Percentiles rank a stretch among this genome's conserved stretches.
phyloP scores from a whole-genome alignment of 2,329 filamentous ascomycete genomes.

The Ramularia endophylla region DNA sequence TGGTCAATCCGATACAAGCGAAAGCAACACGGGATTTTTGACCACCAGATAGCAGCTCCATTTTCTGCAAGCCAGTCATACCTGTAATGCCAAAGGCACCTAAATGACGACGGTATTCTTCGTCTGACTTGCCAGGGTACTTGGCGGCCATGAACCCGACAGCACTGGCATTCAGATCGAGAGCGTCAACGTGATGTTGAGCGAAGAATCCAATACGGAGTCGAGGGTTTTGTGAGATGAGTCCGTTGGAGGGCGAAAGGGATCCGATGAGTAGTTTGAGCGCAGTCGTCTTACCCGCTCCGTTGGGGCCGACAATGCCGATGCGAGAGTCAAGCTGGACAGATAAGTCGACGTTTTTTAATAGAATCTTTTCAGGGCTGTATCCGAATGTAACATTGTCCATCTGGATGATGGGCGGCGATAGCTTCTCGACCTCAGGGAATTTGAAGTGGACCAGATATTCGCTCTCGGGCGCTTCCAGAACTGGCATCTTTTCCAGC shows the following conservation, averaged over 20 bases:
- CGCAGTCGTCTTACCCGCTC: constrained; percentile 97
- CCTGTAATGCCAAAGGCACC: constrained; percentile 83
- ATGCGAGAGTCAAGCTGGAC: constrained; percentile 98
- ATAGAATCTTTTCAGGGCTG: constrained; percentile 67
- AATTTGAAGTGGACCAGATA: constrained; percentile 97
- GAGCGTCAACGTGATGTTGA: constrained; percentile 94
- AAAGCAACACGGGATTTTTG: constrained; percentile 98
- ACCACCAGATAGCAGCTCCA: constrained; percentile 88
- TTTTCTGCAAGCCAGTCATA: constrained; percentile 94
- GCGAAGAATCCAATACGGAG: constrained; percentile 95
- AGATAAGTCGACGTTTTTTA: constrained; percentile 85
- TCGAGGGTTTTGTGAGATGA: constrained; percentile 84
- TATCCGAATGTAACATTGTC: constrained; percentile 88
- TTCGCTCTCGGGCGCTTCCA: constrained; percentile 84
- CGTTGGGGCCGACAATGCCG: constrained; percentile 98
- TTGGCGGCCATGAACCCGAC: constrained; percentile 94
- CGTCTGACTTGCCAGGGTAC: constrained; percentile 86
- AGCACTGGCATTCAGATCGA: constrained; percentile 82
- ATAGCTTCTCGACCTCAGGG: constrained; percentile 95
- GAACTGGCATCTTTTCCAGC: constrained; percentile 89
- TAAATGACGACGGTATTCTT: constrained; percentile 92
- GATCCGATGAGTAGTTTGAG: constrained; percentile 93
- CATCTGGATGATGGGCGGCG: constrained; percentile 98
- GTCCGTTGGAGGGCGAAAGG: constrained; percentile 65
- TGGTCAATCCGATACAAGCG: constrained; percentile 86